These are phyloP conservation scores for Aethionema arabicum DNA, from an alignment of 345 rosid genomes.

Conservation along the genomic window DNA sequence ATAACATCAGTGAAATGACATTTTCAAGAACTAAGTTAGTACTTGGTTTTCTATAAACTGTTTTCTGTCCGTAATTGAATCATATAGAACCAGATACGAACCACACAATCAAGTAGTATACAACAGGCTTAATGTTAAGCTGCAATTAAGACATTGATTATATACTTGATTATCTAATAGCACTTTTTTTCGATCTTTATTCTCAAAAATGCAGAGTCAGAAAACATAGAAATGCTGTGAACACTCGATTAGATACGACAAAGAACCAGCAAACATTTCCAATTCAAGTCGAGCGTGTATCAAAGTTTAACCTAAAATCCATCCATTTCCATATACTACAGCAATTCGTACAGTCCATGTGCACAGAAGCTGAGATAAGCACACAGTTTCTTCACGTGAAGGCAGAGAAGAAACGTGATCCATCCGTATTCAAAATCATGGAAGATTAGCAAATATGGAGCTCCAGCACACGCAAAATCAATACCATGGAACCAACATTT, in stretches of 20 bases:
- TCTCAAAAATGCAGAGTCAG: neutral
- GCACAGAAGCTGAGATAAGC: constrained; percentile 22
- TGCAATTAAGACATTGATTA: constrained; percentile 4
- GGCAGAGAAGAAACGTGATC: constrained; percentile 15
- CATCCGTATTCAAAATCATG: constrained; percentile 27
- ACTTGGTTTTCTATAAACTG: constrained; percentile 16
- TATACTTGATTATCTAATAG: constrained; percentile 1
- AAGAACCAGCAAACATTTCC: constrained; percentile 4
- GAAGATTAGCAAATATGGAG: constrained; percentile 29
- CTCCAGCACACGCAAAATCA: constrained; percentile 16
- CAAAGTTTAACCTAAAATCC: neutral
- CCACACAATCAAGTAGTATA: neutral
- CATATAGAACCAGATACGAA: neutral
- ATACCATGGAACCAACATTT: neutral
- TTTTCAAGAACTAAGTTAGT: constrained; percentile 35
- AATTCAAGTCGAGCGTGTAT: too few species aligned
- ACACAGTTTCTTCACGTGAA: constrained; percentile 29
- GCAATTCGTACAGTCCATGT: constrained; percentile 18
- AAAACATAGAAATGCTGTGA: constrained; percentile 7
- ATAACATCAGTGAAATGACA: constrained; percentile 18
- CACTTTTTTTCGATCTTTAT: constrained; percentile 1
- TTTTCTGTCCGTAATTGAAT: neutral
- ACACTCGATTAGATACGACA: neutral
- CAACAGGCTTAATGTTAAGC: constrained; percentile 1
- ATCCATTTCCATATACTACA: constrained; percentile 15